Conservation (phyloP, 805 yeast species). For the Starmera caribaea region DNA sequence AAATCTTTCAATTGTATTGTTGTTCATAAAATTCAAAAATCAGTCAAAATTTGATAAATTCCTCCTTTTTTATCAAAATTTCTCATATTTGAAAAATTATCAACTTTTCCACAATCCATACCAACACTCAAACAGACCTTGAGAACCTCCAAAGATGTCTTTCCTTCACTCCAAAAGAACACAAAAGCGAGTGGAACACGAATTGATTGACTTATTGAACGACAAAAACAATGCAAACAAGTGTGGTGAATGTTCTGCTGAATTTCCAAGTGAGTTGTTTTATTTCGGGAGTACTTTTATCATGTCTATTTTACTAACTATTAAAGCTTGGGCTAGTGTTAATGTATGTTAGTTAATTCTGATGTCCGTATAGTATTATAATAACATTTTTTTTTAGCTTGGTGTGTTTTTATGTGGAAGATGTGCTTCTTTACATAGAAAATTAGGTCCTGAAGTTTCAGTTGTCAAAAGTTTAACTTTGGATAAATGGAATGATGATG, state of each 20-base stretch:
- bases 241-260: slow-evolving; percentile 71
- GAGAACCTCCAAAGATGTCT: too few relatives aligned
- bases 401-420: slow-evolving; percentile 78
- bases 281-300: slow-evolving; percentile 2
- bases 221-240: slow-evolving; percentile 48
- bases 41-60: background rate
- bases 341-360: slow-evolving; percentile 10
- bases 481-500: slow-evolving; percentile 57
- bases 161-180: slow-evolving; percentile 25
- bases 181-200: slow-evolving; percentile 36
- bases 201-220: slow-evolving; percentile 52
- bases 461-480: slow-evolving; percentile 62
- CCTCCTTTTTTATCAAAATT: background rate
- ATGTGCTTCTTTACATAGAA: slow-evolving; percentile 73
- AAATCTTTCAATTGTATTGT: too few relatives aligned
- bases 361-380: background rate
- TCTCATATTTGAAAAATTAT: background rate
- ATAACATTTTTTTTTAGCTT: slow-evolving; percentile 17
- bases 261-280: slow-evolving; percentile 49
- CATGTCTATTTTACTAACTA: slow-evolving; percentile 1
- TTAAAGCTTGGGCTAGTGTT: slow-evolving; percentile 22
- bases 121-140: too few relatives aligned
- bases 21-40: too few relatives aligned
- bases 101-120: too few relatives aligned
- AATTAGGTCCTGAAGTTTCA: slow-evolving; percentile 51